phyloP scores from a whole-genome alignment of 164 flowering plant genomes.

The Stephania cephalantha region DNA sequence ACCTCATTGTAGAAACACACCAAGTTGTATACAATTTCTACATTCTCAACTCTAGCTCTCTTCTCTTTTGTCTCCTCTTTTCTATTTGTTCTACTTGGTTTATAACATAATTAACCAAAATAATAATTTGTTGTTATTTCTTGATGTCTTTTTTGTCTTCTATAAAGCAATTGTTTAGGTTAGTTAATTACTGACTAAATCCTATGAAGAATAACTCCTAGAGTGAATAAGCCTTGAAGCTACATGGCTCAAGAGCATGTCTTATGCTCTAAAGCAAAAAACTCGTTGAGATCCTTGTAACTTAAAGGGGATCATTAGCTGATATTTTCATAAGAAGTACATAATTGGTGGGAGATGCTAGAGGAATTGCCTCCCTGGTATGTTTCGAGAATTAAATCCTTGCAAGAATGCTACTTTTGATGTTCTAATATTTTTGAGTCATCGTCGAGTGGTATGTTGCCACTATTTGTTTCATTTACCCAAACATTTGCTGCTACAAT shows the following conservation, averaged over 20 bases:
- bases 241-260: not conserved
- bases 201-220: not conserved
- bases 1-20: too few species aligned
- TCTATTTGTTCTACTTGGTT: too few species aligned
- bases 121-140: too few species aligned
- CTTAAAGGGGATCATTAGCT: constrained; percentile 74
- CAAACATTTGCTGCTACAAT: constrained; percentile 92
- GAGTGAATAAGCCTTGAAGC: not conserved
- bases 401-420: not conserved
- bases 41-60: too few species aligned
- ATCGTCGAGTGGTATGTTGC: constrained; percentile 76
- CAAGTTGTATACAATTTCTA: too few species aligned
- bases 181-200: constrained; percentile 4
- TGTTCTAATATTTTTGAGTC: constrained; percentile 1
- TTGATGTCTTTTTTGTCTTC: too few species aligned
- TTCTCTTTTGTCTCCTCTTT: too few species aligned
- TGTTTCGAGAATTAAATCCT: not conserved
- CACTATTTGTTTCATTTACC: constrained; percentile 97
- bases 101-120: too few species aligned
- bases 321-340: constrained; percentile 74
- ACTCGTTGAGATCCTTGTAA: not conserved
- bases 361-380: constrained; percentile 86
- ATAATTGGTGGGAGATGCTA: constrained; percentile 53
- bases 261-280: not conserved
- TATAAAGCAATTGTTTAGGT: constrained; percentile 98